A percentile compares a stretch with the other conserved stretches of the same genome.
These are phyloP conservation scores for Paspalum vaginatum DNA, from an alignment of 176 grass and related monocot species.

Conservation along the genomic window DNA sequence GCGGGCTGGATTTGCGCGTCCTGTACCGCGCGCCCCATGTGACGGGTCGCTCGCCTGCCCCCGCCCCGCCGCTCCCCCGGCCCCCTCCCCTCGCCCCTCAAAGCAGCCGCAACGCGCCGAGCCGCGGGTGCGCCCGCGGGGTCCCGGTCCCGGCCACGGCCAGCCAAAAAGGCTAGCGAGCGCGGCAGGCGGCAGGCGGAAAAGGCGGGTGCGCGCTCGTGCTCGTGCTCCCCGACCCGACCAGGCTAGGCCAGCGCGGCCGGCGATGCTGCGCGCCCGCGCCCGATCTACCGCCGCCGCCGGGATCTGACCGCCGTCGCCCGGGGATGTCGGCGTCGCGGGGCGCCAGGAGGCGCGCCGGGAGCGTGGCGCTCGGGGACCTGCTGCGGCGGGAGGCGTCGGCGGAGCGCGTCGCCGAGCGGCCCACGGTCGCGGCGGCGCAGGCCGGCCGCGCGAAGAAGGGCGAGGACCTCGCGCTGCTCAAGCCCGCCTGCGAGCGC, in stretches of 20 bases:
- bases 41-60: conserved; percentile 34
- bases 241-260: background rate
- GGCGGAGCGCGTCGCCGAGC: conserved; percentile 24
- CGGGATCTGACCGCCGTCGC: background rate
- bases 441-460: conserved; percentile 74
- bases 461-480: conserved; percentile 77
- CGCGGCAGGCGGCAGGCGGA: conserved; percentile 1
- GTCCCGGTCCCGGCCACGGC: conserved; percentile 27
- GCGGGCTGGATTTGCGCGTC: conserved; percentile 55
- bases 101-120: conserved; percentile 41
- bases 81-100: conserved; percentile 21
- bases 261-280: background rate
- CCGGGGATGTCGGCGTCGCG: conserved; percentile 4
- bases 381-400: conserved; percentile 53
- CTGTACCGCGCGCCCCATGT: conserved; percentile 56
- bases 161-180: background rate
- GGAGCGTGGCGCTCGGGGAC: conserved; percentile 60
- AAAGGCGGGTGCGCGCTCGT: background rate
- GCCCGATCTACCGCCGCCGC: background rate
- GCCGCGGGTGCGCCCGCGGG: background rate
- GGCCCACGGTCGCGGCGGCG: conserved; percentile 26
- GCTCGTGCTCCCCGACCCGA: conserved; percentile 29
- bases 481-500: conserved; percentile 64
- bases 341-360: conserved; percentile 26
- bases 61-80: background rate